A percentile compares a stretch with the other conserved stretches of the same genome.
Evolutionary conservation across 164 flowering plant genomes (phyloP).

Genomic region (Vitis riparia): DNA sequence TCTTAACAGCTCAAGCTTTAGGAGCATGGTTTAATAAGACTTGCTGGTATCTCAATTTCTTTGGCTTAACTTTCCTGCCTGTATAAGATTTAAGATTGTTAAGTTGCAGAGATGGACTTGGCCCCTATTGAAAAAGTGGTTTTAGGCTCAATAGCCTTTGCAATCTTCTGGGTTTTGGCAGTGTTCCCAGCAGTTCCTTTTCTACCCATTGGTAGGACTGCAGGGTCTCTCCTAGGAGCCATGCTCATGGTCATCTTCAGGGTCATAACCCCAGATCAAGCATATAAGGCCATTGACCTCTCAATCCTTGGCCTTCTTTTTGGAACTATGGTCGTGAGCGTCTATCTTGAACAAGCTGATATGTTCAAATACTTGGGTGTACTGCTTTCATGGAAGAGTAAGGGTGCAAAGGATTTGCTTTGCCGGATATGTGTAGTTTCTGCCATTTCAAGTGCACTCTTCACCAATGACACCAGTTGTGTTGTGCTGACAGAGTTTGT

Average conservation of each 20-base stretch:
- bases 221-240: constrained; percentile 84
- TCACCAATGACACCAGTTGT: constrained; percentile 90
- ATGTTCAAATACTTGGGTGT: constrained; percentile 82
- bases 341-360: constrained; percentile 82
- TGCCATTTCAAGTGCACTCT: constrained; percentile 81
- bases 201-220: constrained; percentile 85
- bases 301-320: constrained; percentile 89
- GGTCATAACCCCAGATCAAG: constrained; percentile 76
- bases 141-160: constrained; percentile 76
- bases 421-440: constrained; percentile 68
- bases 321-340: constrained; percentile 88
- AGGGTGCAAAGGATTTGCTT: constrained; percentile 80
- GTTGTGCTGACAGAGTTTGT: constrained; percentile 87
- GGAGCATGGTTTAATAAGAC: no score
- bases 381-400: constrained; percentile 70
- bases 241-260: constrained; percentile 83
- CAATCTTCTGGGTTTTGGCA: constrained; percentile 80
- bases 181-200: constrained; percentile 89
- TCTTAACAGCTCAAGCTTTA: no score
- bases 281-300: constrained; percentile 80
- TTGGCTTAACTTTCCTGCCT: no score
- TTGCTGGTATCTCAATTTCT: no score
- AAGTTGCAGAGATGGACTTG: constrained; percentile 45
- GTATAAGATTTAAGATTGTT: not conserved
- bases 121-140: constrained; percentile 56